Base-by-base conservation (phyloP, 2,329 filamentous ascomycete genomes). In the Plectosphaerella cucumerina region DNA sequence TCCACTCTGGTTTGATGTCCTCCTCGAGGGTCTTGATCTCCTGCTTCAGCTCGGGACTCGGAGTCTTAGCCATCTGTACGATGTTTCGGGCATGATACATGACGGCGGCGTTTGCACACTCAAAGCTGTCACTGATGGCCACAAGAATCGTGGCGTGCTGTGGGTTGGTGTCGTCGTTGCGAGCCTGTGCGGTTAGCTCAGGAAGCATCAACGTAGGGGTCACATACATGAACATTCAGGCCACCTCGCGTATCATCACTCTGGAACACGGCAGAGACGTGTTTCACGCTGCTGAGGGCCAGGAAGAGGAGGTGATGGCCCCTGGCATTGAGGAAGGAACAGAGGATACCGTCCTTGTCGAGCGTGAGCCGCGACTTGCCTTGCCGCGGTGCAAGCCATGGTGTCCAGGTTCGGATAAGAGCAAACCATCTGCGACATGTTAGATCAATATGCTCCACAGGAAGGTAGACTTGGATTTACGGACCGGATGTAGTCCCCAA, bases 381-480 rank as follows among this genome's bases (percentile, higher is more conserved):
- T 65, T 97, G 92, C 37, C 90, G 77, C n/a, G 93, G 93, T 8
- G 87, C 90, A 11, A 96, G 72, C 93, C 93, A 97, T 1, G 91
- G 87, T 33, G 79, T 80, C 83, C 86, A 94, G 4, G 89, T 74
- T 17, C 91, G 83, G 5, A 95, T 85, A 12, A 96, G 70, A 8
- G 89, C 84, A 64, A 96, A 93, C 84, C 90, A 96, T 59, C 87
- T 82, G 9, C 11, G 14, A 44, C 20, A 21, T 15, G 9, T 44
- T 23, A 44, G 42, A 10, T 5, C 26, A 6, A 17, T n/a, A 26
- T n/a, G 23, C 15, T 21, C 17, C 9, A 8, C 21, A 44, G 21
- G 8, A 20, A 35, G 14, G 8, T 26, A 23, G 26, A 33, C 15
- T 21, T 18, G 14, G 23, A 23, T 46, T 70, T 31, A 10, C 26